Base-by-base conservation (phyloP, 1,284 basidiomycete species). In the Sanguinoderma infundibulare region DNA sequence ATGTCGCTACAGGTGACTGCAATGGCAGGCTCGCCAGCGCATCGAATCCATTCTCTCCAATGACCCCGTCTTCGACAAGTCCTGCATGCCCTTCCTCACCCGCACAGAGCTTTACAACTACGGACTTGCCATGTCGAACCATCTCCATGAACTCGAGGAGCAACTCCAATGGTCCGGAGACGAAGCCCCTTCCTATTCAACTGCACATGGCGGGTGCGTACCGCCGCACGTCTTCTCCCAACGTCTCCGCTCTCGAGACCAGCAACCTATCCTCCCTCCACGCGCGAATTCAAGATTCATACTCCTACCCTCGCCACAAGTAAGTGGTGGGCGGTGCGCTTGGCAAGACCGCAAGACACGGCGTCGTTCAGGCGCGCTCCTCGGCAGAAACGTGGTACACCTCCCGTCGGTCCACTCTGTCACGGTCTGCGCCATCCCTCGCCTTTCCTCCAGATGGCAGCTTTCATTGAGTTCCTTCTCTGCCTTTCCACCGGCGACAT, bases 241-340 rank as follows among this genome's bases (percentile, higher is more conserved):
- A 91, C 67, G 87, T 93, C 1, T 74, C 80, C 9, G 74, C 79
- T 3, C 78, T 95, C 30, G 92, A 95, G 74, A 94, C 92, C 0
- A 92, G 90, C 91, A 5, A 92, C 89, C 0, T 95, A 87, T 73
- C 77, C 91, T 35, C 83, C 85, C 0, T 80, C 82, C n/a, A 85
- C 83, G 0, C 77, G 84, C 60, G 86, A 91, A 69, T 94, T 94
- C 66, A 85, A 91, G 57, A 85, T 94, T 36, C 81, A 94, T 72
- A 90, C 90, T 0, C 92, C 92, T 0, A 89, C 88, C 0, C 70
- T 92, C 51, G 91, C 90, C 1, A 89, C 89, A 56, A 87, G 82
- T 57, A 95, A 94, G 72, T 95, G 92, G 92, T 95, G 92, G 92
- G 84, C 61, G 92, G 87, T 17, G 87, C 79, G 0, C 76, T 91